These are phyloP conservation scores for Salinomyces thailandicus DNA, from an alignment of 2,329 filamentous ascomycete species.

Conservation along the genomic window DNA sequence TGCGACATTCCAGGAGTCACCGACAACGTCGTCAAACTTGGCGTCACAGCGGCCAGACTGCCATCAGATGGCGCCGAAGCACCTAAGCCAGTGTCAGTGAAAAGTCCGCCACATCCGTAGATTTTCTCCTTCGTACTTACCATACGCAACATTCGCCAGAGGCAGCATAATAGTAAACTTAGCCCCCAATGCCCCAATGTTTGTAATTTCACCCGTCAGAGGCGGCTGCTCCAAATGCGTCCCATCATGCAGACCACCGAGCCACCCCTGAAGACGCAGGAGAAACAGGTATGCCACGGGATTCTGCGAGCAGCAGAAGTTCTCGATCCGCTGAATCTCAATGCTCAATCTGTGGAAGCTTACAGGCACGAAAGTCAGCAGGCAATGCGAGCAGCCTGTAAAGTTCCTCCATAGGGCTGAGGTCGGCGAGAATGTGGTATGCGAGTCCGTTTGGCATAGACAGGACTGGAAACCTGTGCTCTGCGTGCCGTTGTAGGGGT, in stretches of 20 bases:
- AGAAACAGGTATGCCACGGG: conserved; percentile 5
- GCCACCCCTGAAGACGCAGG: neutral
- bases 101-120: too few species aligned
- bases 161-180: conserved; percentile 6
- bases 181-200: neutral
- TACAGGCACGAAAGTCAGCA: too few species aligned
- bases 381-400: conserved; percentile 5
- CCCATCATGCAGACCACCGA: neutral
- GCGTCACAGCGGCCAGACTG: neutral
- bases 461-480: conserved; percentile 6
- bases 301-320: conserved; percentile 7
- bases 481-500: conserved; percentile 6
- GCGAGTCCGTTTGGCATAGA: conserved; percentile 2
- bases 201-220: conserved; percentile 4
- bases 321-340: conserved; percentile 5
- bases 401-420: conserved; percentile 7
- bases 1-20: neutral
- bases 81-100: too few species aligned
- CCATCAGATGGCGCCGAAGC: neutral
- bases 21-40: neutral
- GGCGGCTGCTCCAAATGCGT: neutral
- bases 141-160: conserved; percentile 8
- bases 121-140: too few species aligned
- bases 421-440: neutral
- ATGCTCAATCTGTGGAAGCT: neutral